A percentile compares a stretch with the other conserved stretches of the same genome.
Conservation (phyloP, 179 eudicot species). For the Vitellaria paradoxa region DNA sequence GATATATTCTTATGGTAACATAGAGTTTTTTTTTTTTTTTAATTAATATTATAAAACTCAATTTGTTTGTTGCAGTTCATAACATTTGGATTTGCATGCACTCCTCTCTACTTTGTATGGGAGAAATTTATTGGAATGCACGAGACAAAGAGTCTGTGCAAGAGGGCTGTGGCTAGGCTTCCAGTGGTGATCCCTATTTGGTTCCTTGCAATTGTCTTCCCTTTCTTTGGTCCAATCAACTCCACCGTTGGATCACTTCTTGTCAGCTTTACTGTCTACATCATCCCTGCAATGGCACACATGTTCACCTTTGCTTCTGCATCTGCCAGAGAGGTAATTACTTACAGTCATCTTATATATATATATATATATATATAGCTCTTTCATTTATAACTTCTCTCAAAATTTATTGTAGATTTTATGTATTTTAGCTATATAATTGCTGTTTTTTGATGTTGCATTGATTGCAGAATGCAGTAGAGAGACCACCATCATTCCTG, state of each 20-base stretch:
- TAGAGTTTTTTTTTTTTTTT: no score
- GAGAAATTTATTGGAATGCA: conserved; percentile 78
- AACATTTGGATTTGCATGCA: conserved; percentile 93
- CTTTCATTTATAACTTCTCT: no score
- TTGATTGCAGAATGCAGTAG: conserved; percentile 68
- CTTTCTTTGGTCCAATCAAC: conserved; percentile 92
- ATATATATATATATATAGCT: no score
- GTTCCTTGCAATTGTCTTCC: conserved; percentile 85
- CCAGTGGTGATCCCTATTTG: conserved; percentile 89
- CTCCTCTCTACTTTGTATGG: conserved; percentile 92
- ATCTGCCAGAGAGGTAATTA: conserved; percentile 65
- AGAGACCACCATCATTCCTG: conserved; percentile 62
- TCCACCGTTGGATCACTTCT: conserved; percentile 83
- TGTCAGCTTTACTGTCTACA: conserved; percentile 92
- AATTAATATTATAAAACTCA: not conserved
- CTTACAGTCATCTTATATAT: no score
- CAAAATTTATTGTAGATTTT: not conserved
- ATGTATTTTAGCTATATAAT: not conserved
- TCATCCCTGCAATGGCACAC: conserved; percentile 83
- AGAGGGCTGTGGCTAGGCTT: conserved; percentile 63
- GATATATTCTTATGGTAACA: no score
- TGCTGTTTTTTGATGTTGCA: not conserved
- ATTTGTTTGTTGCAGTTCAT: conserved; percentile 55
- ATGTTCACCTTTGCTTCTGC: conserved; percentile 71
- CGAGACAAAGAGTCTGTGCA: conserved; percentile 58